Percentiles rank a stretch among this genome's conserved stretches.
phyloP scores from a whole-genome alignment of 1,284 basidiomycete species.

The Kalmanozyma brasiliensis region DNA sequence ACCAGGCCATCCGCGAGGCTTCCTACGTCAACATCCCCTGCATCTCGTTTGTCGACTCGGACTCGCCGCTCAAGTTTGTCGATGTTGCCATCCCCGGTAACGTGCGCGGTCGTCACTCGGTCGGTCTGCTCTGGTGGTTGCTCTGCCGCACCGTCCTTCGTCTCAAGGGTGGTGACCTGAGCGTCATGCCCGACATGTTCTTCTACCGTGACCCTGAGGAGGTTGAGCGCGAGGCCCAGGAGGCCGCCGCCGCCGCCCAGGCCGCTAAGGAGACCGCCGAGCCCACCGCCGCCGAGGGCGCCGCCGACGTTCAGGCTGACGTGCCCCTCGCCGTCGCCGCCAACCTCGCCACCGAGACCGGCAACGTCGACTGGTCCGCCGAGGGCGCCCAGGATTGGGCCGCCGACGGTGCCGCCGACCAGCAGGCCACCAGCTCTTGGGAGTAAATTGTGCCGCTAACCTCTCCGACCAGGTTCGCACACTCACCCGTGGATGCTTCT shows the following conservation, averaged over 20 bases:
- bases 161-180: constrained; percentile 93
- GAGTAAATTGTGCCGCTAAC: constrained; percentile 24
- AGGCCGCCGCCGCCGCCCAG: constrained; percentile 73
- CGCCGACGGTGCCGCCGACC: constrained; percentile 60
- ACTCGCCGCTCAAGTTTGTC: constrained; percentile 95
- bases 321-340: constrained; percentile 51
- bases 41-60: constrained; percentile 97
- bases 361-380: constrained; percentile 82
- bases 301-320: constrained; percentile 77
- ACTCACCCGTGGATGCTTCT: neutral
- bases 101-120: constrained; percentile 97
- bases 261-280: constrained; percentile 59
- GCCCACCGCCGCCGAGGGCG: constrained; percentile 64
- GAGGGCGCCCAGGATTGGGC: constrained; percentile 69
- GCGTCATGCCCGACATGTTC: constrained; percentile 99
- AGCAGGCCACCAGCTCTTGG: constrained; percentile 45
- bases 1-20: constrained; percentile 99
- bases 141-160: constrained; percentile 97
- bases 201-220: constrained; percentile 99
- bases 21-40: constrained; percentile 99
- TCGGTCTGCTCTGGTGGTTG: constrained; percentile 99
- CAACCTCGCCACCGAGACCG: constrained; percentile 56
- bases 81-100: constrained; percentile 98
- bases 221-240: constrained; percentile 95
- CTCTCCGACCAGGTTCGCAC: constrained; percentile 2